A percentile compares a stretch with the other conserved stretches of the same genome.
These are phyloP conservation scores for Diospyros kaki DNA, from an alignment of 148 eudicot genomes.

Conservation along the genomic window DNA sequence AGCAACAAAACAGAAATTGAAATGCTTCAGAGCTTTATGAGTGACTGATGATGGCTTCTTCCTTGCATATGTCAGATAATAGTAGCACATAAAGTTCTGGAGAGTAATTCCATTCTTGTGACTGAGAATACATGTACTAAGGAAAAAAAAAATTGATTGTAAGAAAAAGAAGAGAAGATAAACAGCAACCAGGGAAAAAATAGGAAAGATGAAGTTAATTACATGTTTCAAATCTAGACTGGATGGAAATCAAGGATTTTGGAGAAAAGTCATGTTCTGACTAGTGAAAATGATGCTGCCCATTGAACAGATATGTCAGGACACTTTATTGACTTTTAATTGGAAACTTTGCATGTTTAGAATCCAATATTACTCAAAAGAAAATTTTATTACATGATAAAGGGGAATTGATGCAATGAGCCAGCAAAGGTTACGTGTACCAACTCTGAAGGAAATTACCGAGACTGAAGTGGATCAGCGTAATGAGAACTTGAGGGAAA, in stretches of 20 bases:
- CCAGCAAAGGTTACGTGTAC: neutral
- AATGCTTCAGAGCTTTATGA: neutral
- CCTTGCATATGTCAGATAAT: neutral
- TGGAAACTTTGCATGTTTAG: neutral
- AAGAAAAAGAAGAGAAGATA: neutral
- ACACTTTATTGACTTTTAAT: neutral
- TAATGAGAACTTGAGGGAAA: constrained; percentile 10
- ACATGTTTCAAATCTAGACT: constrained; percentile 2
- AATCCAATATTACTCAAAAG: neutral
- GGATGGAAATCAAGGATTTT: neutral
- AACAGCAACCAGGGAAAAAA: no score
- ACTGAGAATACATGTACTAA: neutral
- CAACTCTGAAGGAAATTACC: constrained; percentile 15
- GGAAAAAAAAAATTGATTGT: neutral
- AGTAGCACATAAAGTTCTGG: neutral
- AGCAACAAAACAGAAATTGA: neutral
- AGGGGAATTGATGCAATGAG: neutral
- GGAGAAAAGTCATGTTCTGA: neutral
- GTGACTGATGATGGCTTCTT: neutral
- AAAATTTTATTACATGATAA: neutral
- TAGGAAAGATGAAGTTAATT: neutral
- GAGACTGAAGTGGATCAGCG: neutral
- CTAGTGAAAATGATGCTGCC: neutral
- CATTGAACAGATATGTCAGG: neutral
- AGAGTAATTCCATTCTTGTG: neutral